phyloP scores from a whole-genome alignment of 768 basidiomycete species.

The Boletellus ananas region DNA sequence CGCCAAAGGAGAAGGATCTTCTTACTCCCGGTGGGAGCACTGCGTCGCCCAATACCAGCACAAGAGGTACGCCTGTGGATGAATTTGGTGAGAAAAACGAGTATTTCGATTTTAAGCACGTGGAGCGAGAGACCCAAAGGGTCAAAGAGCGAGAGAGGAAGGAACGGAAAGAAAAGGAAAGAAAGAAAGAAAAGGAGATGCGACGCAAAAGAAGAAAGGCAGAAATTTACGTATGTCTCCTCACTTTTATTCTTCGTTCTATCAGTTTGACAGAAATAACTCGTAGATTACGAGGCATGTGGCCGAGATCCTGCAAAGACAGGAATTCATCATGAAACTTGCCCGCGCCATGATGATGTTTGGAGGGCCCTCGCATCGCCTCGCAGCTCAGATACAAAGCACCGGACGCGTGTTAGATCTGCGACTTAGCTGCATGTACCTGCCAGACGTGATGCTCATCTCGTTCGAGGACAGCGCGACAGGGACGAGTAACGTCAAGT shows the following conservation, averaged over 20 bases:
- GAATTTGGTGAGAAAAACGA: conserved; percentile 23
- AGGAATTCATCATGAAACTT: conserved; percentile 83
- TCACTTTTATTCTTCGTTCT: not conserved
- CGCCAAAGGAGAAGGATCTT: conserved; percentile 5
- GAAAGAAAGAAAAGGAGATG: conserved; percentile 32
- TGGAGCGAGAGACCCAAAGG: conserved; percentile 24
- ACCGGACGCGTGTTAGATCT: conserved; percentile 79
- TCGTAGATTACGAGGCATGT: conserved; percentile 76
- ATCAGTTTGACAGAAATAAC: not conserved
- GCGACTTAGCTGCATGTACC: conserved; percentile 66
- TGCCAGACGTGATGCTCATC: conserved; percentile 73
- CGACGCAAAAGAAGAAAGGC: conserved; percentile 63
- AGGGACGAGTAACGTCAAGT: conserved; percentile 76
- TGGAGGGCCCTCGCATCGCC: conserved; percentile 77
- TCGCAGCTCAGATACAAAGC: conserved; percentile 77
- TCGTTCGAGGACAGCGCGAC: conserved; percentile 79
- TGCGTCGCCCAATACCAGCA: conserved; percentile 19
- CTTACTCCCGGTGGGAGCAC: conserved; percentile 15
- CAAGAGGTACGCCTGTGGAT: conserved; percentile 15
- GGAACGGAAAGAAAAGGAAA: conserved; percentile 37
- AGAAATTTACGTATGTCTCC: conserved; percentile 63
- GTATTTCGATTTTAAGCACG: conserved; percentile 31
- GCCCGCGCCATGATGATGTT: conserved; percentile 88
- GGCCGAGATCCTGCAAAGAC: conserved; percentile 74
- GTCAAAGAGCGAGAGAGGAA: conserved; percentile 23